phyloP scores from a whole-genome alignment of 73 alveolate genomes.

The Symbiodinium natans region DNA sequence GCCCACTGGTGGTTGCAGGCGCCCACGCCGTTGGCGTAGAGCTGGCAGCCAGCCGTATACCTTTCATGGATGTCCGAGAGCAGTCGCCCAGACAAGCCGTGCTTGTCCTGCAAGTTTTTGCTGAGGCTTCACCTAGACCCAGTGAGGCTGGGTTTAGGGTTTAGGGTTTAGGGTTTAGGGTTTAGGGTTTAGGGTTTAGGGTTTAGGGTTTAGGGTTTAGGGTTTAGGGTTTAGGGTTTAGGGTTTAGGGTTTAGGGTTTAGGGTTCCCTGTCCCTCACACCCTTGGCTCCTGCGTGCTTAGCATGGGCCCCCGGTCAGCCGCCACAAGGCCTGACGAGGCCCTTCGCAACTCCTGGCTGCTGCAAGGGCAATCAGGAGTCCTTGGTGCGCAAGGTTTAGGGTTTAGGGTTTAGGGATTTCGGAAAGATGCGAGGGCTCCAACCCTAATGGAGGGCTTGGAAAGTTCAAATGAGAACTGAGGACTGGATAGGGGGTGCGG shows the following conservation, averaged over 20 bases:
- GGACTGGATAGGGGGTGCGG: too few relatives aligned
- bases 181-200: too few relatives aligned
- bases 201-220: too few relatives aligned
- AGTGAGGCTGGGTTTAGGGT: too few relatives aligned
- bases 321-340: slow-evolving; percentile 50
- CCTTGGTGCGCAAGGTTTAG: not conserved
- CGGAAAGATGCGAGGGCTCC: too few relatives aligned
- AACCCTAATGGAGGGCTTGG: too few relatives aligned
- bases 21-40: slow-evolving; percentile 66
- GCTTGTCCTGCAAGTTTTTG: slow-evolving; percentile 1
- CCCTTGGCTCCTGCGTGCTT: not conserved
- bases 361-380: slow-evolving; percentile 16
- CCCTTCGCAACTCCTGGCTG: slow-evolving; percentile 14
- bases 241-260: too few relatives aligned
- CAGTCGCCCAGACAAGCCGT: not conserved
- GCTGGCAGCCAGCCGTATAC: slow-evolving; percentile 11
- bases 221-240: too few relatives aligned
- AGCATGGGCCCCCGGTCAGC: slow-evolving; percentile 88
- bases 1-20: slow-evolving; percentile 89
- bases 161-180: too few relatives aligned
- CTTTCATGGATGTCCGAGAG: slow-evolving; percentile 6
- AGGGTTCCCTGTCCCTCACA: too few relatives aligned
- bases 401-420: not conserved
- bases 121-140: too few relatives aligned
- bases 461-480: too few relatives aligned